Evolutionary conservation across 2,329 filamentous ascomycete genomes (phyloP), one percentile per base, ranked within the genome.

Genomic region (Monilinia laxa): DNA sequence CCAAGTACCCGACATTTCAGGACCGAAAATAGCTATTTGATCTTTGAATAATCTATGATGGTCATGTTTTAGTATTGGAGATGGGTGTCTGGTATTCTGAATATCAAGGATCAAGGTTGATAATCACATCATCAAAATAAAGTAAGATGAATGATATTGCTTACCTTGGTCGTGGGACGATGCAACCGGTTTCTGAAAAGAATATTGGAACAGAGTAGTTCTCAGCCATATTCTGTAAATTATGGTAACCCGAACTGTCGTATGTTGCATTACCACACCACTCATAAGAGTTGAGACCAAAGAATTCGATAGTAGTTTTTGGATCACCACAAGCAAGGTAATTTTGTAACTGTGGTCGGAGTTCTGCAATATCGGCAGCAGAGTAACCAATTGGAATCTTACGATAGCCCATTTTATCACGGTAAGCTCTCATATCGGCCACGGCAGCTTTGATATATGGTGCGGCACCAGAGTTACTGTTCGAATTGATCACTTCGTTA

Each of bases 181-280:
- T 62, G n/a, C 92, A 96, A 66, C 92, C 92, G 5, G 91, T 95
- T 79, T 96, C 92, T 25, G 91, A 93, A 79, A 96, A 92, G 82
- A 93, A 93, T 73, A 94, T 92, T 25, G 91, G 88, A 64, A 90
- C 81, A 72, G 85, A 86, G 77, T 90, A 90, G 76, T 85, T 82
- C 71, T 80, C 80, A 78, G 87, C 89, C 76, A 85, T 85, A 76
- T 84, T 78, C 68, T 90, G 87, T 80, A 90, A 89, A 75, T 85
- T 78, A 76, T 85, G 80, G 85, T 88, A 91, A 63, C 87, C 88
- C 57, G 88, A 87, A 38, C 74, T 80, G 9, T 76, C 78, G 80
- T 84, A 87, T 12, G 80, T 81, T 23, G 84, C 84, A 47, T 81
- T 81, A 71, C 86, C 84, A 71, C 86, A 88, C 85, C 85, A 88